Evolutionary conservation across 805 yeast species (phyloP), one percentile per base, ranked within the genome.

Genomic region (Candida morakotiae): DNA sequence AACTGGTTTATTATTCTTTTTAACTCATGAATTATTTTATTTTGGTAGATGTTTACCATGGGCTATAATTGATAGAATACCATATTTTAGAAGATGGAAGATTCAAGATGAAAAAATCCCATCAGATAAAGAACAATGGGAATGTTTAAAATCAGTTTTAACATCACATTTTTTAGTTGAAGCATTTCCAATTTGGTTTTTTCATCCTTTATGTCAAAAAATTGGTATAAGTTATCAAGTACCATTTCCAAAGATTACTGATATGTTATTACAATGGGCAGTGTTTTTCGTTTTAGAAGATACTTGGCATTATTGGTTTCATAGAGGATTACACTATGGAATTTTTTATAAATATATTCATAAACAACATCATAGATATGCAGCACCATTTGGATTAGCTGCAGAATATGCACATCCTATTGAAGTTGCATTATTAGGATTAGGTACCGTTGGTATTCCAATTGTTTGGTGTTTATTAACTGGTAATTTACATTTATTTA

Each of bases 351-450:
- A 71, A 50, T 67, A 74, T 47, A 68, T 76, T 42, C 82, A 76
- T 51, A 76, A 76, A 54, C 79, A 73, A 50, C 82, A 76, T 53
- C 82, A 76, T 49, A 60, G 74, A 46, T 76, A 75, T 46, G 79
- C 81, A 14, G 81, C 82, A 9, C 82, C 82, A 5, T 76, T 76
- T 53, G 82, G 82, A 2, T 62, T 76, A 41, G 63, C 81, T 21
- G 82, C 82, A 5, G 82, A 76, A 43, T 76, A 75, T 44, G 81
- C 81, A 14, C 82, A 76, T 42, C 82, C 82, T 2, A 56, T 70
- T 21, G 82, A 76, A 56, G 80, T 76, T 24, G 68, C 71, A 62
- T 64, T 73, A 21, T 61, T 76, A 37, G 82, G 82, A 1, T 64
- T 74, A 25, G 82, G 82, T 30, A 76, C 82, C 3, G 79, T 76